These are phyloP conservation scores for Zelonia costaricensis DNA, from an alignment of 208 protist species.

Conservation along the genomic window DNA sequence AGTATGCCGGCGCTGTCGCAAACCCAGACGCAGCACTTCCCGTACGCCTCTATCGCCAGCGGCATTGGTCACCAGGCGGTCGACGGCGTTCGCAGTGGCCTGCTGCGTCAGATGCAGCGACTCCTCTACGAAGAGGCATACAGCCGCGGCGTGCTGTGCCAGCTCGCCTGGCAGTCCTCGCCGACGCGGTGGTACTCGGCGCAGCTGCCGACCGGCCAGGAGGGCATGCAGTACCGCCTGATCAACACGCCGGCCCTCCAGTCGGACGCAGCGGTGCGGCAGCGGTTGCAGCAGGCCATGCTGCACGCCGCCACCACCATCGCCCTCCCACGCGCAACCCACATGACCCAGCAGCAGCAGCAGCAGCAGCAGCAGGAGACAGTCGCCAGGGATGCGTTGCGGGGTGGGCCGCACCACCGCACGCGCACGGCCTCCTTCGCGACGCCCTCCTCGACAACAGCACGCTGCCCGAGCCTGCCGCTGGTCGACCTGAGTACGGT, in stretches of 20 bases:
- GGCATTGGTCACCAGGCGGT: not conserved
- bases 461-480: not conserved
- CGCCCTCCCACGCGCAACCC: constrained; percentile 20
- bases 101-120: constrained; percentile 20
- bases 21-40: not conserved
- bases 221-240: constrained; percentile 21
- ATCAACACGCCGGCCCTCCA: constrained; percentile 12
- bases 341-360: no score
- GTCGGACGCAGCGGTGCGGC: constrained; percentile 5
- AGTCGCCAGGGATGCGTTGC: not conserved
- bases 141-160: constrained; percentile 36
- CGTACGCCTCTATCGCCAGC: not conserved
- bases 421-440: not conserved
- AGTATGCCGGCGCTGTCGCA: not conserved
- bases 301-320: constrained; percentile 3
- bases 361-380: no score
- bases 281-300: constrained; percentile 9
- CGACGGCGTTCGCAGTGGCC: no score
- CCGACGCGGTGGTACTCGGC: constrained; percentile 35
- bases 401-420: not conserved
- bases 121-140: constrained; percentile 63
- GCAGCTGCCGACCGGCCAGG: constrained; percentile 17
- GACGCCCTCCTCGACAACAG: not conserved
- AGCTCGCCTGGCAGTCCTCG: constrained; percentile 27
- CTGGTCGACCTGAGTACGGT: no score